Evolutionary conservation across 306 rosid genomes (phyloP), one percentile per base, ranked within the genome.

Genomic region (Senna tora): DNA sequence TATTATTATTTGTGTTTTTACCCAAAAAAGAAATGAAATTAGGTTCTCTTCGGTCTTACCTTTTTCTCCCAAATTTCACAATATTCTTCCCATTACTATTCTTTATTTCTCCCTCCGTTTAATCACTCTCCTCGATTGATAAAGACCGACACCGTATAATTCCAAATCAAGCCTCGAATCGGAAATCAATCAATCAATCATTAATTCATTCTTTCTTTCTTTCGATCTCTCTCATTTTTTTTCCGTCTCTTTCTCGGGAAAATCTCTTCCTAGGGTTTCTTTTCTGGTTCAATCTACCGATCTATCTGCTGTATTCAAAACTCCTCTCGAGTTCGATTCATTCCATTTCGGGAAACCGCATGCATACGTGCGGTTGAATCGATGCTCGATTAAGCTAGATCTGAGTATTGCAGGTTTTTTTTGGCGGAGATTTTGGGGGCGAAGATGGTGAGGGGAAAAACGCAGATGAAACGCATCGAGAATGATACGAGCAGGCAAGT

Each of bases 381-480:
- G n/a, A 19, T 70, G 15, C n/a, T 21, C 34, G 20, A 33, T 13
- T 69, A 41, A 41, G 50, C 51, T 58, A 53, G 83, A 68, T 78
- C 80, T 73, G 45, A 33, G 67, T 70, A 20, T 28, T 53, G 34
- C 59, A 33, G 79, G 46, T 77, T 75, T 74, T 19, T 55, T n/a
- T n/a, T n/a, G n/a, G 4, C n/a, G 6, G 17, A 22, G 36, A 19
- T 25, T 25, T 25, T 25, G 30, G 30, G 30, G 30, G 30, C 3
- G 30, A 25, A 47, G 47, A 91, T 91, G 98, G 98, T 89, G 62
- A 84, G 98, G 77, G 97, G 97, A 1, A 94, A 91, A 63, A 94
- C 98, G 55, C 86, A 89, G 89, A 85, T 94, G 95, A 94, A 87
- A 88, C 81, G 97, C 15, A 94, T 94, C 42, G 97, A 94, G 52